phyloP scores from a whole-genome alignment of 2,329 filamentous ascomycete genomes.

The Polychaeton citri region DNA sequence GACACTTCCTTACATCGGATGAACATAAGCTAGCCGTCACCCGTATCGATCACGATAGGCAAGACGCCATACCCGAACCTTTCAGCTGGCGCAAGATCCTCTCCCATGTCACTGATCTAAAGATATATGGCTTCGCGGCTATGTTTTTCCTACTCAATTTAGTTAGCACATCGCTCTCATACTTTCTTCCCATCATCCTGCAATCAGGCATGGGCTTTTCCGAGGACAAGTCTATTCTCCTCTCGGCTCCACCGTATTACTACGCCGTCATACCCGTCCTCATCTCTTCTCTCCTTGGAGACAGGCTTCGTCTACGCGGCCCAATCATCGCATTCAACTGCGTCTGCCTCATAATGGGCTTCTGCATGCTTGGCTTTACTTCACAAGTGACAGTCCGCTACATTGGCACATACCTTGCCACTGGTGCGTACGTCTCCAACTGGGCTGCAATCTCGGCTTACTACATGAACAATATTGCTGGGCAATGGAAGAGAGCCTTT shows the following conservation, averaged over 20 bases:
- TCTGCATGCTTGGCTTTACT: conserved; percentile 52
- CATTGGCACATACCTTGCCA: conserved; percentile 51
- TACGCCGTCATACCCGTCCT: conserved; percentile 52
- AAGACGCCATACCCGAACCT: conserved; percentile 43
- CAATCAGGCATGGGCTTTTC: conserved; percentile 33
- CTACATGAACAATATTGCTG: conserved; percentile 48
- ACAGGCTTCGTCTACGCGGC: conserved; percentile 46
- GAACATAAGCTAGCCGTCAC: conserved; percentile 44
- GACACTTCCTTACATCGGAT: conserved; percentile 38
- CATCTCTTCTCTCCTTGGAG: conserved; percentile 48
- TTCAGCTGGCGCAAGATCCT: conserved; percentile 45
- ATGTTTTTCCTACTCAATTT: conserved; percentile 56
- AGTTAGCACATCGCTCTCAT: conserved; percentile 50
- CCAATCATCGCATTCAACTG: conserved; percentile 55
- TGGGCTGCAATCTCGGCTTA: conserved; percentile 55
- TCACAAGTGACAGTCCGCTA: conserved; percentile 48
- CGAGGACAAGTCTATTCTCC: conserved; percentile 37
- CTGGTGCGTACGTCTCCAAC: conserved; percentile 55
- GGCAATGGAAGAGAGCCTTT: conserved; percentile 51
- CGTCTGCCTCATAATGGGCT: conserved; percentile 47
- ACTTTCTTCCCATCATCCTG: conserved; percentile 45
- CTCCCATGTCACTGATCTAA: conserved; percentile 43
- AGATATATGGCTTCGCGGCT: conserved; percentile 51
- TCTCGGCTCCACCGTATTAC: conserved; percentile 56
- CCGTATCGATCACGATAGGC: conserved; percentile 48